phyloP scores from a whole-genome alignment of 495 filamentous ascomycete species.

The Xylaria castorea region DNA sequence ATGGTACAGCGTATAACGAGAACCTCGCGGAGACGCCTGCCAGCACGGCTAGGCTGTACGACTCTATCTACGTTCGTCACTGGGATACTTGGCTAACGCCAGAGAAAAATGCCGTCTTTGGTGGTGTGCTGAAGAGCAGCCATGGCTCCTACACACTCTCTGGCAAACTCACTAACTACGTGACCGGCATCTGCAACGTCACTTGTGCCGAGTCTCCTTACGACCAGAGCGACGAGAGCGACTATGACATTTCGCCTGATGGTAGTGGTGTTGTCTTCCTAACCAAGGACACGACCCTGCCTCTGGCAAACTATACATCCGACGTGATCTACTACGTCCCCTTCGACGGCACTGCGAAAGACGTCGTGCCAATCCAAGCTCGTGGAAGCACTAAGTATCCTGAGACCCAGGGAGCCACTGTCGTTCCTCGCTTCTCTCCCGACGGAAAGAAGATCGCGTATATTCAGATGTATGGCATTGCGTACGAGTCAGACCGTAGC shows the following conservation, averaged over 20 bases:
- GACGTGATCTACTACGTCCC: slow-evolving; percentile 68
- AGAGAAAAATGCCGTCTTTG: slow-evolving; percentile 68
- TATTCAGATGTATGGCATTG: slow-evolving; percentile 68
- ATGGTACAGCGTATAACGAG: slow-evolving; percentile 64
- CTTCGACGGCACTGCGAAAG: slow-evolving; percentile 41
- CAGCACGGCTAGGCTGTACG: slow-evolving; percentile 62
- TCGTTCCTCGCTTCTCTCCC: slow-evolving; percentile 69
- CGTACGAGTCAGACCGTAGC: slow-evolving; percentile 80
- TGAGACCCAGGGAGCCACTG: slow-evolving; percentile 66
- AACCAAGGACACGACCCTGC: slow-evolving; percentile 70
- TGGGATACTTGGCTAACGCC: slow-evolving; percentile 65
- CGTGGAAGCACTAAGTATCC: slow-evolving; percentile 48
- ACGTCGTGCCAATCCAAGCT: slow-evolving; percentile 38
- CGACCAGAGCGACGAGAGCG: slow-evolving; percentile 43
- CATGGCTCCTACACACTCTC: slow-evolving; percentile 45
- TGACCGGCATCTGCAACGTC: slow-evolving; percentile 56
- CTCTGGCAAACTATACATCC: slow-evolving; percentile 71
- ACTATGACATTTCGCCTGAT: slow-evolving; percentile 52
- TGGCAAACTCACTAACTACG: slow-evolving; percentile 54
- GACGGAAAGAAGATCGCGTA: slow-evolving; percentile 72
- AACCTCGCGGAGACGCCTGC: slow-evolving; percentile 51
- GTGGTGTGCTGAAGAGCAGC: slow-evolving; percentile 59
- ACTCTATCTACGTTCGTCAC: slow-evolving; percentile 65
- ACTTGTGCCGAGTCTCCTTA: slow-evolving; percentile 54
- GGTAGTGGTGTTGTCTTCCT: slow-evolving; percentile 66